Evolutionary conservation across 495 filamentous ascomycete genomes (phyloP).

Genomic region (Apodospora peruviana): DNA sequence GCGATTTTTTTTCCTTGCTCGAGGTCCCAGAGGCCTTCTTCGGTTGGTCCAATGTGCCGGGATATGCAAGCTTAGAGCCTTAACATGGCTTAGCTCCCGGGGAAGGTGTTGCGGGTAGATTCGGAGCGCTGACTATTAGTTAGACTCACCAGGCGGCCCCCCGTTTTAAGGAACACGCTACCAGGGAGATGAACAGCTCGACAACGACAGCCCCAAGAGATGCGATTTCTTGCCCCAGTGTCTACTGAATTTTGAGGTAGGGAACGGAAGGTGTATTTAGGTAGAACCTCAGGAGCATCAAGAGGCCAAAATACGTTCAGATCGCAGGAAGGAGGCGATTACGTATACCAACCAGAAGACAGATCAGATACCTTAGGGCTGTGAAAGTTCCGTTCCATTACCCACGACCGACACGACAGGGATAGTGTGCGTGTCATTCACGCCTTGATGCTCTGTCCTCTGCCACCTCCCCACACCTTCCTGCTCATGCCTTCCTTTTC

Average conservation of each 20-base stretch:
- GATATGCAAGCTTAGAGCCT: not conserved
- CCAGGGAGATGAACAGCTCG: not conserved
- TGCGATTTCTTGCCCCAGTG: too few relatives aligned
- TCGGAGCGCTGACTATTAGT: slow-evolving; percentile 18
- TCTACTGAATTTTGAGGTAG: too few relatives aligned
- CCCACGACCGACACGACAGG: too few relatives aligned
- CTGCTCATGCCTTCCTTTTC: slow-evolving; percentile 2
- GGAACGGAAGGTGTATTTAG: too few relatives aligned
- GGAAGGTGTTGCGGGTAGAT: slow-evolving; percentile 15
- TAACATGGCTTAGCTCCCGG: slow-evolving; percentile 3
- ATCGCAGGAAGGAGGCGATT: too few relatives aligned
- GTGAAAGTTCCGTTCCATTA: too few relatives aligned
- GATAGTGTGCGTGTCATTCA: slow-evolving; percentile 11
- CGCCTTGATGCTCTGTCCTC: not conserved
- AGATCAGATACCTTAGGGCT: too few relatives aligned
- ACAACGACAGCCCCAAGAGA: not conserved
- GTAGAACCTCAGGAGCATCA: too few relatives aligned
- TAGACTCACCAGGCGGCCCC: slow-evolving; percentile 6
- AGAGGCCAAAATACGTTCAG: too few relatives aligned
- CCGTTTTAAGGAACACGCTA: not conserved
- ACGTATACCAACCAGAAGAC: too few relatives aligned
- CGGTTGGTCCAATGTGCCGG: not conserved
- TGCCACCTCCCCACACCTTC: not conserved
- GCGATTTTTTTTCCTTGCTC: slow-evolving; percentile 3
- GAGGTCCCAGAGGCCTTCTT: not conserved